These are phyloP conservation scores for Acanthamoeba sp. DNA, from an alignment of 208 protist species.

Conservation along the genomic window DNA sequence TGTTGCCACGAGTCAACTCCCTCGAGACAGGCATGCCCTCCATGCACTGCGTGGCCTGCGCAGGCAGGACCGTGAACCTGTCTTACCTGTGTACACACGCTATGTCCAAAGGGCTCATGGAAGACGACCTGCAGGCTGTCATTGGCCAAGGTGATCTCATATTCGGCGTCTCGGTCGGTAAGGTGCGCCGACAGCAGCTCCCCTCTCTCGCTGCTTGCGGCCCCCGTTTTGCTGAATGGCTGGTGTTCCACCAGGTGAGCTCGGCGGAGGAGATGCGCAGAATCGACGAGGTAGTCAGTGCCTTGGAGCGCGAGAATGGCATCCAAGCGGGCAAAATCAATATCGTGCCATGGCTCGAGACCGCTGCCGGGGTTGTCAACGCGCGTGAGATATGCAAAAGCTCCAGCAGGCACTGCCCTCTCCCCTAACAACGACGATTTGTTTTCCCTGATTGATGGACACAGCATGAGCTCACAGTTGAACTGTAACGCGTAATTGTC, in stretches of 20 bases:
- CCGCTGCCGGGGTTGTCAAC: conserved; percentile 51
- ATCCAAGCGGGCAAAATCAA: neutral
- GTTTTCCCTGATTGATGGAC: neutral
- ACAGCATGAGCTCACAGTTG: too few relatives aligned
- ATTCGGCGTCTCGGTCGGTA: conserved; percentile 68
- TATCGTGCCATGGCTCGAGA: conserved; percentile 70
- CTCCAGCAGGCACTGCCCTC: neutral
- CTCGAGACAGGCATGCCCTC: conserved; percentile 32
- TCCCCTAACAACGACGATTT: neutral
- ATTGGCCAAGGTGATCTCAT: conserved; percentile 62
- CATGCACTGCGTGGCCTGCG: too few relatives aligned
- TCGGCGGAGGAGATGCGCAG: conserved; percentile 25
- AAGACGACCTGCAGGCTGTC: conserved; percentile 66
- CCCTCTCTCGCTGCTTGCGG: too few relatives aligned
- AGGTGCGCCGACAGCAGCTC: neutral
- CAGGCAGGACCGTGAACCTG: too few relatives aligned
- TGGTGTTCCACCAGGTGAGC: neutral
- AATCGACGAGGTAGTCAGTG: conserved; percentile 39
- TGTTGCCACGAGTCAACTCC: conserved; percentile 71
- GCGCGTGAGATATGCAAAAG: conserved; percentile 48
- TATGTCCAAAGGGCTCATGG: conserved; percentile 38
- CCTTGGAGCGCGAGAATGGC: conserved; percentile 8
- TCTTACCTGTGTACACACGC: too few relatives aligned
- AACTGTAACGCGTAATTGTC: too few relatives aligned
- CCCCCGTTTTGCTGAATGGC: neutral